Conservation (phyloP, 352 stramenopile species). For the Globisporangium cederbergense region DNA sequence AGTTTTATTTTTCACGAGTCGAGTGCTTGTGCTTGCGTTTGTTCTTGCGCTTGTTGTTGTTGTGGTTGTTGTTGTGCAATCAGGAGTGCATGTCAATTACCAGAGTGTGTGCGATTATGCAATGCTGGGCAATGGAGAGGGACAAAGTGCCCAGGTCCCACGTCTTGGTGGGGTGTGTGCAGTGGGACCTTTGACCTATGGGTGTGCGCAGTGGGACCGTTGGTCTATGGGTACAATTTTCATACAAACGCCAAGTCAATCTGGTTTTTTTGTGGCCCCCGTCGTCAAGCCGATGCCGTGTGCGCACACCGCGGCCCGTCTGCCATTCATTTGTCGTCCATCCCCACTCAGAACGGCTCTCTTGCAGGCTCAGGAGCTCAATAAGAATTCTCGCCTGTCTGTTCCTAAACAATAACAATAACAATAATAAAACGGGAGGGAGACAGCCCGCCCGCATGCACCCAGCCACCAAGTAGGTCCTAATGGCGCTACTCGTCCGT, state of each 20-base stretch:
- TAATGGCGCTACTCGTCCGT: not conserved
- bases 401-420: no score
- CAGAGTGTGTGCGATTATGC: not conserved
- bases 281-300: not conserved
- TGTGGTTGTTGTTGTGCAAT: no score
- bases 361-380: no score
- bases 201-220: no score
- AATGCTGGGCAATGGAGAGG: not conserved
- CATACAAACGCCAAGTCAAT: slow-evolving; percentile 10
- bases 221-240: not conserved
- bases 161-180: not conserved
- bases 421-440: no score
- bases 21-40: no score
- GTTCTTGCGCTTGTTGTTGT: no score
- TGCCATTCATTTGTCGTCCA: no score
- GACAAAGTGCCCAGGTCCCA: no score
- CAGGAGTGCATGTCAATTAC: not conserved
- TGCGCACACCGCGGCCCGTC: not conserved
- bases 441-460: not conserved
- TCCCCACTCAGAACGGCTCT: no score
- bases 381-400: no score
- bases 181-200: not conserved
- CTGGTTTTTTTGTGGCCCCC: slow-evolving; percentile 6
- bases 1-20: no score
- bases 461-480: not conserved